Conservation (phyloP, 163 green algal species). For the Scenedesmus sp. region DNA sequence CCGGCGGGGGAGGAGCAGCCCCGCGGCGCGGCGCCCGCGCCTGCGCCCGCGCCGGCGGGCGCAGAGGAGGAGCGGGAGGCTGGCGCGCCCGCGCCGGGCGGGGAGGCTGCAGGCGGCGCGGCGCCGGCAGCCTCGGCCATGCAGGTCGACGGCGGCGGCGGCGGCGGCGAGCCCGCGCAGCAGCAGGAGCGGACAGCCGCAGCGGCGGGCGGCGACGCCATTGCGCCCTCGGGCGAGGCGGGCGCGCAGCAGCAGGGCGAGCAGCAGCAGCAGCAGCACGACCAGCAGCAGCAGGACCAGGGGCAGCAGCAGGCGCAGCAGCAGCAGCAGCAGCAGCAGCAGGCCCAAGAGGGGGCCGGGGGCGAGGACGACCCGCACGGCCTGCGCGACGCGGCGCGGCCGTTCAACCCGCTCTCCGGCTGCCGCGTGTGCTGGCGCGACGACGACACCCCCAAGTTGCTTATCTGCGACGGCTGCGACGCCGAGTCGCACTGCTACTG, state of each 20-base stretch:
- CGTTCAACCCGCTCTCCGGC: slow-evolving; percentile 58
- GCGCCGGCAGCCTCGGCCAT: not conserved
- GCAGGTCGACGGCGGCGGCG: not conserved
- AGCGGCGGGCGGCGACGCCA: not conserved
- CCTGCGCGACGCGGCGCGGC: not conserved
- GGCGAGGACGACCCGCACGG: not conserved
- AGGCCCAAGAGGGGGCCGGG: slow-evolving; percentile 9
- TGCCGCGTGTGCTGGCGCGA: slow-evolving; percentile 75
- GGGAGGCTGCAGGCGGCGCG: not conserved
- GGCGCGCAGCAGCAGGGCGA: slow-evolving; percentile 11
- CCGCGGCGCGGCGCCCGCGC: not conserved
- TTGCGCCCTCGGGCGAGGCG: too few relatives aligned
- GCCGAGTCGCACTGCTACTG: slow-evolving; percentile 80
- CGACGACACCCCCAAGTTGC: slow-evolving; percentile 60
- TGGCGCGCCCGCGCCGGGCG: not conserved
- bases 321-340: not conserved
- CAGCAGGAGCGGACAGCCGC: not conserved
- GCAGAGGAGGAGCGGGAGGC: not conserved
- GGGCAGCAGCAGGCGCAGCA: not conserved
- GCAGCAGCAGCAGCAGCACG: slow-evolving; percentile 7
- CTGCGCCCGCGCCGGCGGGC: not conserved
- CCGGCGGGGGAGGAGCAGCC: not conserved
- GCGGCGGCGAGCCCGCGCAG: not conserved
- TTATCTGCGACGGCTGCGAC: slow-evolving; percentile 77
- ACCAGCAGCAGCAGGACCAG: not conserved